A percentile compares a stretch with the other conserved stretches of the same genome.
These are phyloP conservation scores for Aspergillaceae sp. DNA, from an alignment of 2,329 filamentous ascomycete species.

Conservation along the genomic window DNA sequence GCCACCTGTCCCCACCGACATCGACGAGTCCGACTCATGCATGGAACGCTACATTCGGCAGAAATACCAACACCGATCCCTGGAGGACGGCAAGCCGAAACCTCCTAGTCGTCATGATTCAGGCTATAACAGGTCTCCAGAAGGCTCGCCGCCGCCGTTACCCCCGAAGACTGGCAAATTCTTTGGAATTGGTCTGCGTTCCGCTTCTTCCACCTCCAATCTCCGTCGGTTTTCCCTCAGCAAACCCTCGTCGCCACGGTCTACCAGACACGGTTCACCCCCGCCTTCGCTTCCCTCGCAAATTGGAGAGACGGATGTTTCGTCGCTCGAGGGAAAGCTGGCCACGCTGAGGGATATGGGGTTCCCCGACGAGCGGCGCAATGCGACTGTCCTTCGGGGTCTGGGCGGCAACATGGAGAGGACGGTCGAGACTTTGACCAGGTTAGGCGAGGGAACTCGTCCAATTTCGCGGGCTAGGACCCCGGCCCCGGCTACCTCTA, in stretches of 20 bases:
- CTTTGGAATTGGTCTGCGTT: slow-evolving; percentile 58
- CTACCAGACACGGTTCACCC: slow-evolving; percentile 17
- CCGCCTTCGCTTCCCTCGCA: slow-evolving; percentile 19
- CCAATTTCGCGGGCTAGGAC: slow-evolving; percentile 49
- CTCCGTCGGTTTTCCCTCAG: slow-evolving; percentile 51
- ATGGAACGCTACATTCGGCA: slow-evolving; percentile 94
- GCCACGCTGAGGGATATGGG: slow-evolving; percentile 78
- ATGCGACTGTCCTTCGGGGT: slow-evolving; percentile 70
- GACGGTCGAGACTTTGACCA: slow-evolving; percentile 74
- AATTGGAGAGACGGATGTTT: slow-evolving; percentile 42
- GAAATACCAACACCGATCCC: slow-evolving; percentile 70
- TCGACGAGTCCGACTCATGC: slow-evolving; percentile 83
- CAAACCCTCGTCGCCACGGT: slow-evolving; percentile 33
- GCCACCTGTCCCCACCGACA: slow-evolving; percentile 77
- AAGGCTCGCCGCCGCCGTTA: slow-evolving; percentile 48
- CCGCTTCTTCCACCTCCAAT: slow-evolving; percentile 61
- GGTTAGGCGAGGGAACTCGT: slow-evolving; percentile 61
- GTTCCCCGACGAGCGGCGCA: slow-evolving; percentile 74
- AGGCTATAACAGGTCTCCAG: slow-evolving; percentile 46
- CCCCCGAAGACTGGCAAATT: slow-evolving; percentile 53
- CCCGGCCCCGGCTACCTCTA: slow-evolving; percentile 31
- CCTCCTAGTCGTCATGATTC: slow-evolving; percentile 46
- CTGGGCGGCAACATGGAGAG: slow-evolving; percentile 78
- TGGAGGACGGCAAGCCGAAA: slow-evolving; percentile 40
- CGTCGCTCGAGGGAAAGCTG: slow-evolving; percentile 63